phyloP scores from a whole-genome alignment of 75 land plant genomes.

The Chamaecyparis obtusa region DNA sequence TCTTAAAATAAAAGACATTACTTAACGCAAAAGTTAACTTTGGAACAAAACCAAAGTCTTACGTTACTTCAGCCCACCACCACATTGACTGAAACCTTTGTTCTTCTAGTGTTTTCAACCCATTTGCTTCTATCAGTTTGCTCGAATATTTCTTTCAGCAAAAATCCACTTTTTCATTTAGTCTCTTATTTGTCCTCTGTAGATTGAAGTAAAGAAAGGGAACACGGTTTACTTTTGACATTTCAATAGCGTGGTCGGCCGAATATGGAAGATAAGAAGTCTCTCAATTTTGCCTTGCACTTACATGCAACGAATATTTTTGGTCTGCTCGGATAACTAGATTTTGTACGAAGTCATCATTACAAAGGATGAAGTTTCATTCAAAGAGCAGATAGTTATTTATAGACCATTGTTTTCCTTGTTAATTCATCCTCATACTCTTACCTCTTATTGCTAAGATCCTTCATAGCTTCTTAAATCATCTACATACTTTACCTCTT shows the following conservation, averaged over 20 bases:
- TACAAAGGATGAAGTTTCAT: not conserved
- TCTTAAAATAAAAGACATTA: not conserved
- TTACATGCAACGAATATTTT: not conserved
- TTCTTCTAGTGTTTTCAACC: not conserved
- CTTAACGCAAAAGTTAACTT: not conserved
- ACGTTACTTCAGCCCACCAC: not conserved
- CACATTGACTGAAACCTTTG: not conserved
- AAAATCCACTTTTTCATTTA: not conserved
- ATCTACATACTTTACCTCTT: not conserved
- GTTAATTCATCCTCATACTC: not conserved
- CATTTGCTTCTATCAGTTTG: not conserved
- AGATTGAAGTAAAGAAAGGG: not conserved
- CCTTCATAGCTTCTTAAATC: not conserved
- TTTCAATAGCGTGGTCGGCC: not conserved
- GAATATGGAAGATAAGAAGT: not conserved
- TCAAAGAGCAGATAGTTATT: not conserved
- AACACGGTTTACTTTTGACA: not conserved
- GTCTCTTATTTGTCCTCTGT: not conserved
- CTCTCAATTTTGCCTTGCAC: not conserved
- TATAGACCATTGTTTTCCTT: not conserved
- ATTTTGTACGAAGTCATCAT: not conserved
- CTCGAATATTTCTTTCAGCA: not conserved
- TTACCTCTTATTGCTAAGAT: not conserved
- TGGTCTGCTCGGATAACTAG: not conserved
- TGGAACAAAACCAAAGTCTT: not conserved